These are phyloP conservation scores for Sextonia rubra DNA, from an alignment of 164 flowering plant genomes.

Conservation along the genomic window DNA sequence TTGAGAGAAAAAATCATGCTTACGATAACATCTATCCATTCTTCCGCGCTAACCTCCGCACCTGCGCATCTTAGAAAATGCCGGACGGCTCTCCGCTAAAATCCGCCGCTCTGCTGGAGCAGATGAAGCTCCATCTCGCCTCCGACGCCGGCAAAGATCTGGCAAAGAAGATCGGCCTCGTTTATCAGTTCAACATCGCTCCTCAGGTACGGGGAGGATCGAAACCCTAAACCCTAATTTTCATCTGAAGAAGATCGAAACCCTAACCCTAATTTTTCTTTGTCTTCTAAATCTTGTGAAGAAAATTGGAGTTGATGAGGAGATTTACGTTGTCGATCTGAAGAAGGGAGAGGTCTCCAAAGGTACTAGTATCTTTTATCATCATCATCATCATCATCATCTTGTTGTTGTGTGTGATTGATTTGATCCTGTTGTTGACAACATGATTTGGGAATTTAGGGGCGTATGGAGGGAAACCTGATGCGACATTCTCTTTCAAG, in stretches of 20 bases:
- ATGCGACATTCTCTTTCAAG: constrained; percentile 86
- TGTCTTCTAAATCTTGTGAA: constrained; percentile 14
- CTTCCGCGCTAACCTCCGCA: neutral
- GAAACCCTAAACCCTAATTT: neutral
- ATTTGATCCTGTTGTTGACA: neutral
- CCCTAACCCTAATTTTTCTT: constrained; percentile 7
- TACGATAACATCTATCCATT: too few species aligned
- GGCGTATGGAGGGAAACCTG: constrained; percentile 85
- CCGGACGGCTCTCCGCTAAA: constrained; percentile 38
- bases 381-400: too few species aligned
- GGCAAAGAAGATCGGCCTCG: constrained; percentile 71
- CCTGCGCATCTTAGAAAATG: constrained; percentile 4
- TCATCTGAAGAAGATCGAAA: too few species aligned
- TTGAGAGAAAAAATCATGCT: too few species aligned
- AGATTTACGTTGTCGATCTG: constrained; percentile 63
- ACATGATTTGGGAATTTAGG: constrained; percentile 33
- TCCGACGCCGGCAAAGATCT: constrained; percentile 76
- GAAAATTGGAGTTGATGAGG: constrained; percentile 87
- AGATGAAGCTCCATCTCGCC: constrained; percentile 72
- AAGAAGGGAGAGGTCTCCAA: constrained; percentile 89
- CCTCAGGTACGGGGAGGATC: constrained; percentile 81
- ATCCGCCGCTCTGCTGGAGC: constrained; percentile 69
- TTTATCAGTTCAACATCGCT: constrained; percentile 78
- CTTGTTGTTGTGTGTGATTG: neutral
- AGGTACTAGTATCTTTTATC: constrained; percentile 41